These are phyloP conservation scores for Russula compacta DNA, from an alignment of 768 basidiomycete species.

Conservation along the genomic window DNA sequence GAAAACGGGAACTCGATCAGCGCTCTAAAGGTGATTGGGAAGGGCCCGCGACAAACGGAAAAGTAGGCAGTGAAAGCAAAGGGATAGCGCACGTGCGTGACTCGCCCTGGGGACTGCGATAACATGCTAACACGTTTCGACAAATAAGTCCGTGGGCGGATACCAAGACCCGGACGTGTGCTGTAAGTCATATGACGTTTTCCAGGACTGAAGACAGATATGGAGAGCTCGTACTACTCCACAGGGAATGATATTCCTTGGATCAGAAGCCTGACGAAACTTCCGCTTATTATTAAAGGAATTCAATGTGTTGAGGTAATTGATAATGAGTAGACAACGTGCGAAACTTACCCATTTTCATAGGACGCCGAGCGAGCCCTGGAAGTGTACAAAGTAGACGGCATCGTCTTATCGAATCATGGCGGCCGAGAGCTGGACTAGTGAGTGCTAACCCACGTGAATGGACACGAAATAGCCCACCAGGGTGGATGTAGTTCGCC, in stretches of 20 bases:
- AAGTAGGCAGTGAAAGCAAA: slow-evolving; percentile 5
- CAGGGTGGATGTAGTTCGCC: slow-evolving; percentile 27
- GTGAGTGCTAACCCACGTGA: slow-evolving; percentile 23
- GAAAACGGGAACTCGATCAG: slow-evolving; percentile 34
- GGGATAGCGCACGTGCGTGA: slow-evolving; percentile 25
- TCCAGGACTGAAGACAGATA: not conserved
- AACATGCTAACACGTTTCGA: not conserved
- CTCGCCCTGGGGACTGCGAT: not conserved
- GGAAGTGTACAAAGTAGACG: slow-evolving; percentile 33
- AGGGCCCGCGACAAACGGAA: slow-evolving; percentile 21
- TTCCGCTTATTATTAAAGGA: slow-evolving; percentile 39
- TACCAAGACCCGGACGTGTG: slow-evolving; percentile 29
- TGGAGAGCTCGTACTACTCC: not conserved
- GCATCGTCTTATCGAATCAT: slow-evolving; percentile 42
- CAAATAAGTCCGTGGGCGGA: slow-evolving; percentile 24
- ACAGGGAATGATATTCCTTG: slow-evolving; percentile 31
- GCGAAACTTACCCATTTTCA: not conserved
- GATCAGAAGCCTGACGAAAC: slow-evolving; percentile 32
- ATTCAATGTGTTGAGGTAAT: slow-evolving; percentile 38
- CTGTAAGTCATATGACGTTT: slow-evolving; percentile 20
- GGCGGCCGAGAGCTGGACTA: slow-evolving; percentile 40
- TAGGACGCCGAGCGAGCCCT: slow-evolving; percentile 39
- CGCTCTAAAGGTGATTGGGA: slow-evolving; percentile 26
- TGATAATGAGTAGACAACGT: not conserved
- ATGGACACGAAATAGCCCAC: not conserved